A percentile compares a stretch with the other conserved stretches of the same genome.
phyloP scores from a whole-genome alignment of 176 grass and related monocot genomes.

The Rhipidocladum racemiflorum region DNA sequence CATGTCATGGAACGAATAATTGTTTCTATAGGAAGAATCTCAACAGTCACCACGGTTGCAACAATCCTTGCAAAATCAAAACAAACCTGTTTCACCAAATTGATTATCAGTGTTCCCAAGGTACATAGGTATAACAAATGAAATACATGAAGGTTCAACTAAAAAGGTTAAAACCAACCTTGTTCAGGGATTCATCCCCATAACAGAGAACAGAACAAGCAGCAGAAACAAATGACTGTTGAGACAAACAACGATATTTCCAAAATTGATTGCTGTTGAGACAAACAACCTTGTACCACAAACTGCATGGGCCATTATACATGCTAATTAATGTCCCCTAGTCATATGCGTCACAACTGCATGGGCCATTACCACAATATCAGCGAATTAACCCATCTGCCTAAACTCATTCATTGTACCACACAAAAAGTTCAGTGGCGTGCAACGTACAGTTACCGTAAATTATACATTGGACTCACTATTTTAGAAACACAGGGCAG shows the following conservation, averaged over 20 bases:
- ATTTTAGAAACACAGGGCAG: not conserved
- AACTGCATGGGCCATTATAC: too few species aligned
- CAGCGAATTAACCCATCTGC: not conserved
- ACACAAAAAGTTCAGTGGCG: not conserved
- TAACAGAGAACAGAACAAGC: too few species aligned
- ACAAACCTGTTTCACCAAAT: slow-evolving; percentile 57
- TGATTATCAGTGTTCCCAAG: slow-evolving; percentile 11
- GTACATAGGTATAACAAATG: slow-evolving; percentile 5
- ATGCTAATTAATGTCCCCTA: not conserved
- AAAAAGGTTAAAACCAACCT: slow-evolving; percentile 47
- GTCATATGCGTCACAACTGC: not conserved
- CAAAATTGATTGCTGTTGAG: too few species aligned
- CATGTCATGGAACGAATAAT: too few species aligned
- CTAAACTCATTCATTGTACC: not conserved
- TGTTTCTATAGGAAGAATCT: too few species aligned
- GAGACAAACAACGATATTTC: too few species aligned
- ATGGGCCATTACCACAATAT: not conserved
- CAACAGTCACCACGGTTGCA: too few species aligned
- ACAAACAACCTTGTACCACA: too few species aligned
- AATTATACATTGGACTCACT: not conserved
- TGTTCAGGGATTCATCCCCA: slow-evolving; percentile 73
- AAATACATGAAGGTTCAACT: slow-evolving; percentile 3
- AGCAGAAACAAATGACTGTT: too few species aligned
- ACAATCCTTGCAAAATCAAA: too few species aligned
- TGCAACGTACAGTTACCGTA: not conserved